Conservation (phyloP, 306 rosid genomes). For the Gastrolobium villosum region DNA sequence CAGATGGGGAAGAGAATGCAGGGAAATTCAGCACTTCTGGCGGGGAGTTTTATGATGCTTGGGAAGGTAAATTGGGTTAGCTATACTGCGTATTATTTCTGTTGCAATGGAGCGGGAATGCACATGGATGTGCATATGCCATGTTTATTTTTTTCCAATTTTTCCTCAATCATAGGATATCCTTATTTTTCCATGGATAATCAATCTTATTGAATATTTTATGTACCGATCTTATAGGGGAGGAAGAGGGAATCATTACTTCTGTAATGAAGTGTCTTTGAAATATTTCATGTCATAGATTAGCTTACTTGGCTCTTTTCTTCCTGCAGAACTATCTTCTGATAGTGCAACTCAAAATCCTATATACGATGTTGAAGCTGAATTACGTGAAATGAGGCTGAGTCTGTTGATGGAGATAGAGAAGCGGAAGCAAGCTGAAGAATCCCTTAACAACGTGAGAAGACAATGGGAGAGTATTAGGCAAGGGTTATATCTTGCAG, state of each 20-base stretch:
- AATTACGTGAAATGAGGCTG: slow-evolving; percentile 78
- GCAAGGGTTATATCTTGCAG: slow-evolving; percentile 68
- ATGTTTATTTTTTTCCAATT: neutral
- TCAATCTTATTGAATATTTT: slow-evolving; percentile 5
- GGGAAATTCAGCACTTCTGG: slow-evolving; percentile 55
- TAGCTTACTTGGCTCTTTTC: slow-evolving; percentile 44
- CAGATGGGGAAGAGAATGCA: slow-evolving; percentile 82
- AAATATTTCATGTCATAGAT: slow-evolving; percentile 34
- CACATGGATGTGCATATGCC: slow-evolving; percentile 1
- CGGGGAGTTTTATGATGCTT: slow-evolving; percentile 89
- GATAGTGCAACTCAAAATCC: slow-evolving; percentile 63
- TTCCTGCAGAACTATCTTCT: slow-evolving; percentile 74
- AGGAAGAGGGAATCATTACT: slow-evolving; percentile 14
- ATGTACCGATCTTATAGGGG: slow-evolving; percentile 10
- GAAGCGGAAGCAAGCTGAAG: slow-evolving; percentile 91
- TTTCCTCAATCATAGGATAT: neutral
- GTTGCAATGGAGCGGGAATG: neutral
- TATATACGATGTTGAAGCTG: slow-evolving; percentile 59
- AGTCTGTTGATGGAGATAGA: slow-evolving; percentile 81
- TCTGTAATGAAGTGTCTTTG: slow-evolving; percentile 11
- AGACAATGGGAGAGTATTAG: slow-evolving; percentile 82
- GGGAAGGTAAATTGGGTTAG: slow-evolving; percentile 75
- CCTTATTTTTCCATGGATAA: slow-evolving; percentile 9
- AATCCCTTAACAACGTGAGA: slow-evolving; percentile 66
- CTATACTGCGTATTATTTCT: slow-evolving; percentile 10